phyloP scores from a whole-genome alignment of 305 asterid genomes.

The Rubia peregrina region DNA sequence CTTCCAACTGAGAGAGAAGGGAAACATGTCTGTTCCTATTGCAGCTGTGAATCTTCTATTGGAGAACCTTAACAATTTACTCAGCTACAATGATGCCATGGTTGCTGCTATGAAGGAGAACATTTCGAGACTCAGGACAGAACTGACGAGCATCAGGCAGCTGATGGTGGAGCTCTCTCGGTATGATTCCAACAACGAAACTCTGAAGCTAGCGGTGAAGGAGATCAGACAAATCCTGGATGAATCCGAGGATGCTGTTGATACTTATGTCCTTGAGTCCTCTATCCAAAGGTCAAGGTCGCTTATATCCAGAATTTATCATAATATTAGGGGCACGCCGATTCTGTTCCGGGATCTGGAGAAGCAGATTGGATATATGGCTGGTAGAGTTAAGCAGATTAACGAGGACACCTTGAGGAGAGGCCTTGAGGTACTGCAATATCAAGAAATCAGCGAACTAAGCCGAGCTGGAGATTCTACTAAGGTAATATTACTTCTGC shows the following conservation, averaged over 20 bases:
- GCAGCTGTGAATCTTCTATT: background rate
- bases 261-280: slow-evolving; percentile 17
- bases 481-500: background rate
- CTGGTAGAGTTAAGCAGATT: background rate
- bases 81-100: background rate
- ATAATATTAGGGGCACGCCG: background rate
- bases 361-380: background rate
- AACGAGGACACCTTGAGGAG: background rate
- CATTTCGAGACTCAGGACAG: background rate
- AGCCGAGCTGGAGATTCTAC: background rate
- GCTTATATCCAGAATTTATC: slow-evolving; percentile 17
- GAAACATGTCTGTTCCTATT: background rate
- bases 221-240: slow-evolving; percentile 26
- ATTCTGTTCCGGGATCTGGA: background rate
- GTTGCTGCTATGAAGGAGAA: background rate
- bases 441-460: background rate
- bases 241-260: slow-evolving; percentile 34
- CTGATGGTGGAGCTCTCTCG: background rate
- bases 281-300: slow-evolving; percentile 16
- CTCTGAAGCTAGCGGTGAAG: slow-evolving; percentile 15
- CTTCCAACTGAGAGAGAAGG: background rate
- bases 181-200: background rate
- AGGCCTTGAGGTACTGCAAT: background rate
- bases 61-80: background rate
- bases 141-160: background rate